Percentiles rank a stretch among this genome's conserved stretches.
phyloP scores from a whole-genome alignment of 768 basidiomycete genomes.

The Favolaschia claudopus region DNA sequence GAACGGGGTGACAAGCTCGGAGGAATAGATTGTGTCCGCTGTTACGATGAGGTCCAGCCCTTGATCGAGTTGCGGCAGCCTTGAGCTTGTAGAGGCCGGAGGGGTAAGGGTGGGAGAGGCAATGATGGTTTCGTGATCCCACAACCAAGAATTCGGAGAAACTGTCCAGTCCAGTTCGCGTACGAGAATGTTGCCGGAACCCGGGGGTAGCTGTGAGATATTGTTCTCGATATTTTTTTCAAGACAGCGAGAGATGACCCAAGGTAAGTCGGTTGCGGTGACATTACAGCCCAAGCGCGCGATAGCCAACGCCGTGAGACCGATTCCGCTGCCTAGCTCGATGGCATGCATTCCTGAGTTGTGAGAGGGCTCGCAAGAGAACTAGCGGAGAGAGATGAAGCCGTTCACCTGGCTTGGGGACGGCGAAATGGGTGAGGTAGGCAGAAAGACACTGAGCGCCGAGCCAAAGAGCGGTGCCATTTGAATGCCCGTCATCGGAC shows the following conservation, averaged over 20 bases:
- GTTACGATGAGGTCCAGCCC: constrained; percentile 82
- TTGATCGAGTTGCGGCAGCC: too few relatives aligned
- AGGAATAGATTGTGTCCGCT: constrained; percentile 82
- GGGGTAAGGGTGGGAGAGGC: constrained; percentile 37
- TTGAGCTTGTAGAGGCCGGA: constrained; percentile 51
- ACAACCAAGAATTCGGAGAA: constrained; percentile 60
- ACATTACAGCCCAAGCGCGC: constrained; percentile 70
- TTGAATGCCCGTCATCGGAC: constrained; percentile 61
- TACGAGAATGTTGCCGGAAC: constrained; percentile 59
- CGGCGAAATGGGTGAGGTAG: constrained; percentile 55
- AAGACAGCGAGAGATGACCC: constrained; percentile 71
- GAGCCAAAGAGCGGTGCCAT: constrained; percentile 88
- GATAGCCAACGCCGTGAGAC: constrained; percentile 53
- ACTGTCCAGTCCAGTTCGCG: constrained; percentile 78
- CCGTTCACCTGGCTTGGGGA: constrained; percentile 7
- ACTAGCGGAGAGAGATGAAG: too few relatives aligned
- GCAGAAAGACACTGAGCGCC: constrained; percentile 77
- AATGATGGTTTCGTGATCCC: constrained; percentile 51
- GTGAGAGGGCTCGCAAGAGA: constrained; percentile 3
- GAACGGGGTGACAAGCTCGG: constrained; percentile 70
- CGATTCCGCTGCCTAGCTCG: constrained; percentile 87
- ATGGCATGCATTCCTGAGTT: constrained; percentile 53
- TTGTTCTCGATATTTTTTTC: constrained; percentile 66
- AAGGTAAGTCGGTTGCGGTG: constrained; percentile 75
- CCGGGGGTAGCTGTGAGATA: constrained; percentile 36